phyloP scores from a whole-genome alignment of 202 grass and related monocot species.

The Setaria viridis region DNA sequence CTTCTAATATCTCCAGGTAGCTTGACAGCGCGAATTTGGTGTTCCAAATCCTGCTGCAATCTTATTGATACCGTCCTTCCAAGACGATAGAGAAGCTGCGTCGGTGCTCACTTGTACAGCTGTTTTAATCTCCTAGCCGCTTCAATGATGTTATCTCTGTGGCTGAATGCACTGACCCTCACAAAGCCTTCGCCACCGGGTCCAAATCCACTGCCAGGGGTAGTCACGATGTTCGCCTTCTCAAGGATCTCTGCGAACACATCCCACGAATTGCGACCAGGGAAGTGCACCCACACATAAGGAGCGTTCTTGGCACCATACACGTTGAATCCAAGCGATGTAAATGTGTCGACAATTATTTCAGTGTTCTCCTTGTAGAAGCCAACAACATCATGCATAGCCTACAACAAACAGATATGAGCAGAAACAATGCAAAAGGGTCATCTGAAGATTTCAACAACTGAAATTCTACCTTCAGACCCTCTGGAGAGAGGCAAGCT shows the following conservation, averaged over 20 bases:
- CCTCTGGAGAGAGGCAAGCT: conserved; percentile 83
- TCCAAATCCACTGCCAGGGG: conserved; percentile 94
- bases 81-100: background rate
- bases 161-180: conserved; percentile 85
- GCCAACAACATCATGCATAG: conserved; percentile 70
- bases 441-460: conserved; percentile 25
- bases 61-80: conserved; percentile 30
- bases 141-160: conserved; percentile 61
- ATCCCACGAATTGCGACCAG: conserved; percentile 86
- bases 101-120: conserved; percentile 45
- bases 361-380: conserved; percentile 97
- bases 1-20: conserved; percentile 10
- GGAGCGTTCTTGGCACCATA: conserved; percentile 93
- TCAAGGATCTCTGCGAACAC: conserved; percentile 87
- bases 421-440: background rate
- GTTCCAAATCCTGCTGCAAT: conserved; percentile 11
- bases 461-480: conserved; percentile 59
- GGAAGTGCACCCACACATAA: conserved; percentile 96
- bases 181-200: conserved; percentile 88
- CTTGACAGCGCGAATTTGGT: background rate
- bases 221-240: conserved; percentile 84
- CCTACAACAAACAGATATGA: conserved; percentile 50
- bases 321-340: conserved; percentile 81
- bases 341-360: conserved; percentile 87
- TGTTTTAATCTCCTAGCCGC: conserved; percentile 58